phyloP scores from a whole-genome alignment of 768 basidiomycete genomes.

The Pulveroboletus sp. region DNA sequence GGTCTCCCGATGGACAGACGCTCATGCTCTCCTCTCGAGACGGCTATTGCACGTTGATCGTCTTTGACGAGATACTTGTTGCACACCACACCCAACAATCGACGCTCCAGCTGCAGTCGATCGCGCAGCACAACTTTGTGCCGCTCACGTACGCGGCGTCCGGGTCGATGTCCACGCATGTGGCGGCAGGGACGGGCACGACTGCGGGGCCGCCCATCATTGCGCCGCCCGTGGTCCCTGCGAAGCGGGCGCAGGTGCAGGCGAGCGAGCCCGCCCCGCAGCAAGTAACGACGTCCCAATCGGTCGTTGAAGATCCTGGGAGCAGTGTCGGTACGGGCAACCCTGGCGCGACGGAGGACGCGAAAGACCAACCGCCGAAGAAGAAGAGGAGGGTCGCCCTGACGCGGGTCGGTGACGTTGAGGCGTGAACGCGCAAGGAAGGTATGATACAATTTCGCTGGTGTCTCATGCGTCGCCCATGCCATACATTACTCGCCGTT shows the following conservation, averaged over 20 bases:
- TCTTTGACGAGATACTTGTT: constrained; percentile 92
- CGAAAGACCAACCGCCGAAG: constrained; percentile 60
- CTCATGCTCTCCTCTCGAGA: constrained; percentile 90
- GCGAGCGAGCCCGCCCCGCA: constrained; percentile 8
- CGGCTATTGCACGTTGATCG: constrained; percentile 93
- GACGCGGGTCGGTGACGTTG: constrained; percentile 62
- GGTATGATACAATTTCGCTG: constrained; percentile 3
- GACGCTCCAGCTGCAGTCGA: constrained; percentile 83
- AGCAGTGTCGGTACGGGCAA: constrained; percentile 12
- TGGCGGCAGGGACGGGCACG: constrained; percentile 25
- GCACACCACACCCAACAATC: constrained; percentile 89
- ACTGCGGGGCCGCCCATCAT: constrained; percentile 35
- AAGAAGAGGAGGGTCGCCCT: constrained; percentile 82
- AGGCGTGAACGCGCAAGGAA: constrained; percentile 14
- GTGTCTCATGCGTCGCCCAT: background rate
- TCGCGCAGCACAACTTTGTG: constrained; percentile 80
- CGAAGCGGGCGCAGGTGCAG: constrained; percentile 37
- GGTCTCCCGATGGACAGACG: constrained; percentile 95
- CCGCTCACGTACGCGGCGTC: constrained; percentile 43
- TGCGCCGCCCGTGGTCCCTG: constrained; percentile 29
- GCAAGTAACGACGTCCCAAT: constrained; percentile 28
- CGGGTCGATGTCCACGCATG: constrained; percentile 10
- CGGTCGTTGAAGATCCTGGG: constrained; percentile 26
- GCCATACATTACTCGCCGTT: constrained; percentile 15
- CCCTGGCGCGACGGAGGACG: constrained; percentile 14